A percentile compares a stretch with the other conserved stretches of the same genome.
phyloP scores from a whole-genome alignment of 441 rosid genomes.

The Brassica hybrid region DNA sequence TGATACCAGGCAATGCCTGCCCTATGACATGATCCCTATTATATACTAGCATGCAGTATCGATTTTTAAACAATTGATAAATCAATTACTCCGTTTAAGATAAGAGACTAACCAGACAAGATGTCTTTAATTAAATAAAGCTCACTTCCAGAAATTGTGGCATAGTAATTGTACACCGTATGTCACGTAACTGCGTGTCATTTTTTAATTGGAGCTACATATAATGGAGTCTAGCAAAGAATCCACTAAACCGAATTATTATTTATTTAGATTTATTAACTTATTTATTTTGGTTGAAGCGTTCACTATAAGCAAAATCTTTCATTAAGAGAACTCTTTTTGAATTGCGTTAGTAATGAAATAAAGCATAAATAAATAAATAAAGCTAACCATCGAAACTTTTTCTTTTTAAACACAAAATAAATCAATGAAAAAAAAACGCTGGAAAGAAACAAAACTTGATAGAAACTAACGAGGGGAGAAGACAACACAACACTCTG shows the following conservation, averaged over 20 bases:
- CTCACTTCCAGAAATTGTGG: background rate
- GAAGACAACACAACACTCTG: constrained; percentile 20
- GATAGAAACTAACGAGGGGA: no score
- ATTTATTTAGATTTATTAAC: background rate
- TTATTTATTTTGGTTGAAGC: background rate
- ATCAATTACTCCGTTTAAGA: background rate
- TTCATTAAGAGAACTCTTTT: background rate
- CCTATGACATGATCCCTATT: background rate
- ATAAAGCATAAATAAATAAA: no score
- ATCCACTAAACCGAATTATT: constrained; percentile 27
- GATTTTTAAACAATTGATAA: background rate
- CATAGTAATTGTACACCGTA: background rate
- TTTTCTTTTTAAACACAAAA: no score
- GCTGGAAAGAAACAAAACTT: no score
- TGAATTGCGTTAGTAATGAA: background rate
- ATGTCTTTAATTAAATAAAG: background rate
- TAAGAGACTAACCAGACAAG: background rate
- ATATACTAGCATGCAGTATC: constrained; percentile 6
- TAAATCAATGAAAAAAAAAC: no score
- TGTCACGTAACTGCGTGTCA: constrained; percentile 22
- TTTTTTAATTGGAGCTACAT: background rate
- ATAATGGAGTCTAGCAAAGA: constrained; percentile 31
- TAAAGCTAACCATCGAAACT: no score
- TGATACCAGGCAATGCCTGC: background rate
- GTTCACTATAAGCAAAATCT: constrained; percentile 6